These are phyloP conservation scores for Dactylellina parvicollis DNA, from an alignment of 2,329 filamentous ascomycete species.

Conservation along the genomic window DNA sequence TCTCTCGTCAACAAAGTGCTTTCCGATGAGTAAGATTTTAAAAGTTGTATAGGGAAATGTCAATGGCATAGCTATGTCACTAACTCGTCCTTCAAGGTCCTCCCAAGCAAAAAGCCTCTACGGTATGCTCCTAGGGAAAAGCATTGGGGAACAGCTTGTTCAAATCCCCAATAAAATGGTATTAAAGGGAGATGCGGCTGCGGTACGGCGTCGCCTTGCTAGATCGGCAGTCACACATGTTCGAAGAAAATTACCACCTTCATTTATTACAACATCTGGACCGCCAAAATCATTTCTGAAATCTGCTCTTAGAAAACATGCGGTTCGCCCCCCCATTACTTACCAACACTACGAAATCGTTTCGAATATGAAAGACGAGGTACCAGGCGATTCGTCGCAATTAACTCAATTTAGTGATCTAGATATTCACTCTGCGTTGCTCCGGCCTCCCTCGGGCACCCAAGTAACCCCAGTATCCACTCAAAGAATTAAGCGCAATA, in stretches of 20 bases:
- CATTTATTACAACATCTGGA: background rate
- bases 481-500: no score
- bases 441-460: no score
- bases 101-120: conserved; percentile 39
- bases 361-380: no score
- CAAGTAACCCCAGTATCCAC: no score
- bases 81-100: background rate
- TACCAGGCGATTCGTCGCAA: no score
- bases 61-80: background rate
- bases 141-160: background rate
- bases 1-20: conserved; percentile 5
- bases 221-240: background rate
- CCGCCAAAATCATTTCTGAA: background rate
- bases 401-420: no score
- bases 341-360: no score
- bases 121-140: conserved; percentile 10
- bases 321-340: no score
- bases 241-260: background rate
- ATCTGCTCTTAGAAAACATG: background rate
- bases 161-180: background rate
- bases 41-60: background rate
- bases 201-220: background rate
- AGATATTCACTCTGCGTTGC: no score
- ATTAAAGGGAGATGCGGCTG: background rate
- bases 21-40: conserved; percentile 21